Base-by-base conservation (phyloP, 139 green algal species). In the Diplosphaera chodatii region DNA sequence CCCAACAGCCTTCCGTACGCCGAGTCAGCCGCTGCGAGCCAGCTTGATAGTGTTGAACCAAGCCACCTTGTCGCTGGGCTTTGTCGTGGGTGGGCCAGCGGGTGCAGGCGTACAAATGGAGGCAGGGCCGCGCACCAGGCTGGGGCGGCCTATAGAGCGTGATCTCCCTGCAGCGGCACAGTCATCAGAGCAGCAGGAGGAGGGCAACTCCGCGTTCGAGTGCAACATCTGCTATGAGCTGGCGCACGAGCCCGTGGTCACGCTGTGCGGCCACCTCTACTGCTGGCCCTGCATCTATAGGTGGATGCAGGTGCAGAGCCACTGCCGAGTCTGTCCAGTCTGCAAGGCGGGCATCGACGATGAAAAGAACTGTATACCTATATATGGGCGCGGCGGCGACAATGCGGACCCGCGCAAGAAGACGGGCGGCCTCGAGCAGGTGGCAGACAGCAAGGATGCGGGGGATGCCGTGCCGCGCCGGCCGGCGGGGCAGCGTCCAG, bases 201-300 rank as follows among this genome's bases (percentile, higher is more conserved):
- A 81, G 28, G 70, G 66, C 32, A 33, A 66, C 1, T 67, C 55
- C 8, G 69, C 80, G 13, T 98, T 96, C 40, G 87, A 91, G 73
- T 98, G 93, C 84, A 98, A 98, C 77, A 93, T 98, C n/a, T 98
- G 93, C 76, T 80, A 97, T 33, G 94, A 98, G 33, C 55, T 96
- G 2, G 88, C 91, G 0, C 84, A 87, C 34, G 89, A 98, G 56
- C 94, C 94, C 4, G 88, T 98, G 8, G 91, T 98, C 20, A 98
- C 94, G 28, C 80, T 95, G 1, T 98, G 94, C 75, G 94, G 93
- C 4, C 94, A 98, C 75, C 82, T 98, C 1, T 98, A 92, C 76
- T 98, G 94, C 82, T 98, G 94, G 94, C 84, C 88, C 0, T 98
- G 94, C 83, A 73, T 98, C 6, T 97, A 93, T 71, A 78, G 87